These are phyloP conservation scores for Diplodia intermedia DNA, from an alignment of 2,329 filamentous ascomycete species.

Conservation along the genomic window DNA sequence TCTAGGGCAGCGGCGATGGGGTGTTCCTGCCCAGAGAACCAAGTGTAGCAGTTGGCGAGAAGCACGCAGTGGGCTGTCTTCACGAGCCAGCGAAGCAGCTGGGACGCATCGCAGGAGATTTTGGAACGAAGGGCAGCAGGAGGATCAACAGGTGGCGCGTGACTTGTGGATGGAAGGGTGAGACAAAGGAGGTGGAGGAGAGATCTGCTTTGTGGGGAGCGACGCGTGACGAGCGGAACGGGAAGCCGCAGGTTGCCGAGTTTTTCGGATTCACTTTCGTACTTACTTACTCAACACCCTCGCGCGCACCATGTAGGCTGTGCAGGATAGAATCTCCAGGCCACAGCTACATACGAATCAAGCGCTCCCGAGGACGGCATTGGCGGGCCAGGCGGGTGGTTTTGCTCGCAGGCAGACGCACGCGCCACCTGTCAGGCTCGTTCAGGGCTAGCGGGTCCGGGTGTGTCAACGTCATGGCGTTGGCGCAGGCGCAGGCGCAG, in stretches of 20 bases:
- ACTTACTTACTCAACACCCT: background rate
- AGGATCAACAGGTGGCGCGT: background rate
- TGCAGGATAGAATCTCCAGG: background rate
- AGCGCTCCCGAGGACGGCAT: too few species aligned
- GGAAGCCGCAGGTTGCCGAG: conserved; percentile 10
- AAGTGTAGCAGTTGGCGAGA: background rate
- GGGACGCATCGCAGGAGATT: too few species aligned
- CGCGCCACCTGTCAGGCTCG: conserved; percentile 8
- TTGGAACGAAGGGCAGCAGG: background rate
- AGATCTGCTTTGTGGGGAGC: conserved; percentile 3
- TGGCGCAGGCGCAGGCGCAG: conserved; percentile 13
- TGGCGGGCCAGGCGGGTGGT: background rate
- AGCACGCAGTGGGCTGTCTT: background rate
- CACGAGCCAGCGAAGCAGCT: too few species aligned
- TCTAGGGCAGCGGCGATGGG: background rate
- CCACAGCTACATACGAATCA: background rate
- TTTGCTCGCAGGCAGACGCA: background rate
- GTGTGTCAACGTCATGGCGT: conserved; percentile 24
- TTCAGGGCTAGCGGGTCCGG: conserved; percentile 9
- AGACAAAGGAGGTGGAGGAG: conserved; percentile 6
- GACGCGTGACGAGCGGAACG: background rate
- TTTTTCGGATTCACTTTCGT: background rate
- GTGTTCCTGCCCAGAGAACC: background rate
- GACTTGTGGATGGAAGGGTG: conserved; percentile 1
- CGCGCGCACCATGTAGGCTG: background rate